phyloP scores from a whole-genome alignment of 345 rosid species.

The Syzygium oleosum region DNA sequence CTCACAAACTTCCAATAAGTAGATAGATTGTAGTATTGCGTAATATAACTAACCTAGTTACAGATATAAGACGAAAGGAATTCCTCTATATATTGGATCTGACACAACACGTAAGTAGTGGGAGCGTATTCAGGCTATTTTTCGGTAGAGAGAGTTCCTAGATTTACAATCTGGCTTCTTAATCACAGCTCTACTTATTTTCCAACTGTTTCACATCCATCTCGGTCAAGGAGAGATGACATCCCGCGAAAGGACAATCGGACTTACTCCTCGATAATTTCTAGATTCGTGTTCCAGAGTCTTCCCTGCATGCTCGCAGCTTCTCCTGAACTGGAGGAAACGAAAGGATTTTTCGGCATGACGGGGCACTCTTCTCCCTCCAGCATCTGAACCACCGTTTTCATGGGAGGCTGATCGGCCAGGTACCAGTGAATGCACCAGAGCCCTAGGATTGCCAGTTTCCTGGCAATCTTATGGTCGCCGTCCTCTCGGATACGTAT shows the following conservation, averaged over 20 bases:
- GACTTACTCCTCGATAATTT: not conserved
- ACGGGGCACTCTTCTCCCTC: not conserved
- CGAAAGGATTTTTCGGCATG: conserved; percentile 9
- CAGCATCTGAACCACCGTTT: not conserved
- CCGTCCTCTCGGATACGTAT: not conserved
- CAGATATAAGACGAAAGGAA: not conserved
- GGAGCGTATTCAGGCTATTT: not conserved
- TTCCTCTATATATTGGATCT: not conserved
- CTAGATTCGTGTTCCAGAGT: not conserved
- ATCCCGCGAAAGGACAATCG: not conserved
- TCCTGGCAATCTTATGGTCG: conserved; percentile 6
- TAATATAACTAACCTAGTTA: not conserved
- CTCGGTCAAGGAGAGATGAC: not conserved
- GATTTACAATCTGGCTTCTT: no score
- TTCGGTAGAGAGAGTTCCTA: not conserved
- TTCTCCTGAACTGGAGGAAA: not conserved
- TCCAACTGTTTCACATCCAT: not conserved
- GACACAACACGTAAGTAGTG: not conserved
- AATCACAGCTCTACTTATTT: not conserved
- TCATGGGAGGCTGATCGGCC: conserved; percentile 1
- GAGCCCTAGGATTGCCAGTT: conserved; percentile 4
- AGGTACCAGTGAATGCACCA: conserved; percentile 20
- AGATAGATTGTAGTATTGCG: not conserved
- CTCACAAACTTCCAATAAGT: not conserved
- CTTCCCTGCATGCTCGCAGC: not conserved